Evolutionary conservation across 306 rosid species (phyloP).

Genomic region (Ormosia emarginata): DNA sequence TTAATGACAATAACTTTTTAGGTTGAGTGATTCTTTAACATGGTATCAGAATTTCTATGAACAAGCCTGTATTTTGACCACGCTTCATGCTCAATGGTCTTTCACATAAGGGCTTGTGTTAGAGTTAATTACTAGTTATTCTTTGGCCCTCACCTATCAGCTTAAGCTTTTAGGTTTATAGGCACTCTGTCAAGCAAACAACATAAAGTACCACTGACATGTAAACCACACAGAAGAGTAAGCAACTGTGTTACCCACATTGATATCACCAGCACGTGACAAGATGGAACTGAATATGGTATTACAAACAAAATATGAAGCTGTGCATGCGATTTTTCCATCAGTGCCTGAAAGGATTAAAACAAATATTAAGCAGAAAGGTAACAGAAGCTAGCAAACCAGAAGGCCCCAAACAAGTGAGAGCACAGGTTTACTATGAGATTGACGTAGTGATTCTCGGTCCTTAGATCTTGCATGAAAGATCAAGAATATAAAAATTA

Average conservation of each 20-base stretch:
- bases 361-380: conserved; percentile 19
- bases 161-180: background rate
- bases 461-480: background rate
- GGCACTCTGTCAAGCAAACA: conserved; percentile 8
- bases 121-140: background rate
- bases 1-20: background rate
- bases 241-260: conserved; percentile 49
- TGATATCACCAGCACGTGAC: conserved; percentile 63
- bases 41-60: background rate
- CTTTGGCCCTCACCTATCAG: background rate
- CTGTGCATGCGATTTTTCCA: conserved; percentile 74
- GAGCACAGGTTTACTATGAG: background rate
- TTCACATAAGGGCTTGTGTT: background rate
- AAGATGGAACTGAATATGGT: conserved; percentile 75
- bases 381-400: background rate
- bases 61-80: background rate
- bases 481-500: background rate
- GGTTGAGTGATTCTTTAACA: background rate
- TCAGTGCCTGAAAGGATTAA: conserved; percentile 67
- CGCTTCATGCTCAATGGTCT: background rate
- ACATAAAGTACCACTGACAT: conserved; percentile 4
- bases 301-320: conserved; percentile 80
- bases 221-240: conserved; percentile 11
- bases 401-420: background rate
- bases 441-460: background rate